These are phyloP conservation scores for Teunomyces tritomae DNA, from an alignment of 805 yeast genomes.

Conservation along the genomic window DNA sequence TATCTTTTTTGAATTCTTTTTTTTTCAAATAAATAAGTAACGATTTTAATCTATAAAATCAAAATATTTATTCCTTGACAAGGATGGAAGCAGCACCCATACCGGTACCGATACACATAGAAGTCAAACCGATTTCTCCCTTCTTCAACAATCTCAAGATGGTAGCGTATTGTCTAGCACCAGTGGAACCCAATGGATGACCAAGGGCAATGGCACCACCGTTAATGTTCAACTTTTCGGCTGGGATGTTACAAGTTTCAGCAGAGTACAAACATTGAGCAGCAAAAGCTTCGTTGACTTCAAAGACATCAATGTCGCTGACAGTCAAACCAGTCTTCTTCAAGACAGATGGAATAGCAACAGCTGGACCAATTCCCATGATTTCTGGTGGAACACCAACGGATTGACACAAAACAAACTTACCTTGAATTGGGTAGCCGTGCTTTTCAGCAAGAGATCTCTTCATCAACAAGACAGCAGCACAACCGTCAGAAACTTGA, in stretches of 20 bases:
- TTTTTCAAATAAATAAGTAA: neutral
- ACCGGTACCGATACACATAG: slow-evolving; percentile 98
- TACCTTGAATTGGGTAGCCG: slow-evolving; percentile 72
- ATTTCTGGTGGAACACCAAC: slow-evolving; percentile 97
- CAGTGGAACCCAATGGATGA: slow-evolving; percentile 68
- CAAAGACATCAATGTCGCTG: slow-evolving; percentile 72
- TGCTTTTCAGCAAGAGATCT: slow-evolving; percentile 78
- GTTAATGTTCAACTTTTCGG: slow-evolving; percentile 66
- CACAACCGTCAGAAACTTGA: slow-evolving; percentile 95
- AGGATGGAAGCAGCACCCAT: slow-evolving; percentile 96
- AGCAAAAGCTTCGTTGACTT: slow-evolving; percentile 96
- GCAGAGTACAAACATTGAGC: slow-evolving; percentile 86
- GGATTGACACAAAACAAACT: slow-evolving; percentile 71
- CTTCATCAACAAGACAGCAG: slow-evolving; percentile 80
- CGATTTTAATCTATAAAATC: slow-evolving; percentile 2
- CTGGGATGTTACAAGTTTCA: slow-evolving; percentile 61
- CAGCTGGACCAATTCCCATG: slow-evolving; percentile 98
- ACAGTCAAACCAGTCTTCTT: slow-evolving; percentile 56
- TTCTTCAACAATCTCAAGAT: slow-evolving; percentile 72
- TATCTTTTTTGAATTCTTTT: neutral
- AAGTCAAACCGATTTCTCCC: slow-evolving; percentile 85
- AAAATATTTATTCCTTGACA: slow-evolving; percentile 59
- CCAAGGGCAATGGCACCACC: slow-evolving; percentile 98
- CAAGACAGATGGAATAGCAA: slow-evolving; percentile 85
- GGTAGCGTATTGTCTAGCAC: slow-evolving; percentile 92